Evolutionary conservation across 768 basidiomycete genomes (phyloP), one percentile per base, ranked within the genome.

Genomic region (Tubosaeta sp.): DNA sequence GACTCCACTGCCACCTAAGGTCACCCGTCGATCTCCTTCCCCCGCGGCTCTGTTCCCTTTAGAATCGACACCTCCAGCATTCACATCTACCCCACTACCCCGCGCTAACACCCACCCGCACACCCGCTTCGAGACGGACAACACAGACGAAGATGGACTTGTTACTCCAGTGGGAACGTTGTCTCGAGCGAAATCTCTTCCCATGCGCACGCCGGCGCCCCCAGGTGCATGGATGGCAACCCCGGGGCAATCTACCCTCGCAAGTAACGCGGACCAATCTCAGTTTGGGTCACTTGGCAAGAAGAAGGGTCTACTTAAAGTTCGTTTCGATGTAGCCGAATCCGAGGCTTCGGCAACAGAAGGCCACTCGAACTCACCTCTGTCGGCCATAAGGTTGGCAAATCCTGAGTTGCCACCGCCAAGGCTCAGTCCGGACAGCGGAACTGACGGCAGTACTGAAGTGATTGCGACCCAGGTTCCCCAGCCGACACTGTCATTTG

Each of bases 221-320:
- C 86, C 87, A 17, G 87, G 87, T 35, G 85, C 76, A 37, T 88
- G 85, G 84, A 55, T 77, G 43, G 66, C 71, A 3, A 86, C 87
- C 13, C 84, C 86, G 3, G 75, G 62, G 32, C 67, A 71, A 53
- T 61, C 65, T 16, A 55, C 41, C 2, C 49, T 57, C 14, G 53
- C 61, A 25, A 50, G 17, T 39, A 61, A 51, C 33, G 37, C 14
- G 5, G 61, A 63, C 39, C 69, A 67, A 42, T 67, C 67, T 26
- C 69, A 62, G 43, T 71, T 57, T 49, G 69, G 67, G 25, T 71
- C 74, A 4, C 48, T 69, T 17, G 72, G 65, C 47, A 65, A 59
- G 54, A 68, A 76, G 59, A 87, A 82, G 64, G 82, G 80, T 54
- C 71, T 83, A 25, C 65, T 84, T 55, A 86, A 86, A 64, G 88